Conservation (phyloP, 1,139 yeast genomes). For the Hansenula sp. region DNA sequence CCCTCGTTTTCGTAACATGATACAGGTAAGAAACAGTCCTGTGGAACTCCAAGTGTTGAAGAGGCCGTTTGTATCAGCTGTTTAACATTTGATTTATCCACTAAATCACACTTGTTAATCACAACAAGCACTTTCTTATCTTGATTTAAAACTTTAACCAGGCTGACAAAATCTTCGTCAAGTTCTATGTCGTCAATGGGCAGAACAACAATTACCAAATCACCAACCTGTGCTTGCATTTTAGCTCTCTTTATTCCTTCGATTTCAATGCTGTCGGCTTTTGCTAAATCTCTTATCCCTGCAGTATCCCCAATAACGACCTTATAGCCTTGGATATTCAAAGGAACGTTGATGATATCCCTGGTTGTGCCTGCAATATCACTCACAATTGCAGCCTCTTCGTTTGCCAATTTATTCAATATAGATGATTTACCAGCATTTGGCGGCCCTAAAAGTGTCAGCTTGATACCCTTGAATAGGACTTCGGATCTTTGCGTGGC, state of each 20-base stretch:
- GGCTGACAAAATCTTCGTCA: conserved; percentile 32
- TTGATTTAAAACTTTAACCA: conserved; percentile 30
- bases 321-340: conserved; percentile 82
- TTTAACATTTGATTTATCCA: conserved; percentile 25
- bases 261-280: conserved; percentile 60
- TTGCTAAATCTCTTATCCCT: conserved; percentile 61
- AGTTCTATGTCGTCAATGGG: conserved; percentile 35
- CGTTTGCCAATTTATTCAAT: conserved; percentile 65
- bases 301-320: conserved; percentile 91
- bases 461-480: conserved; percentile 66
- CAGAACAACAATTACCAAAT: conserved; percentile 51
- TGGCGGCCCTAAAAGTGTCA: conserved; percentile 85
- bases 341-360: conserved; percentile 77
- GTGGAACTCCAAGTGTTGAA: conserved; percentile 23
- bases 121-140: conserved; percentile 38
- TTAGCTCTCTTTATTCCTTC: conserved; percentile 85
- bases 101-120: conserved; percentile 61
- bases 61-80: conserved; percentile 24
- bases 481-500: conserved; percentile 60
- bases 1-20: conserved; percentile 67
- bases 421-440: conserved; percentile 95
- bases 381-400: conserved; percentile 90
- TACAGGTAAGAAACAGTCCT: conserved; percentile 37
- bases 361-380: conserved; percentile 93
- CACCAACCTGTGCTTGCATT: conserved; percentile 51